A percentile compares a stretch with the other conserved stretches of the same genome.
phyloP scores from a whole-genome alignment of 352 stramenopile species.

The Phytophthora boehmeriae region DNA sequence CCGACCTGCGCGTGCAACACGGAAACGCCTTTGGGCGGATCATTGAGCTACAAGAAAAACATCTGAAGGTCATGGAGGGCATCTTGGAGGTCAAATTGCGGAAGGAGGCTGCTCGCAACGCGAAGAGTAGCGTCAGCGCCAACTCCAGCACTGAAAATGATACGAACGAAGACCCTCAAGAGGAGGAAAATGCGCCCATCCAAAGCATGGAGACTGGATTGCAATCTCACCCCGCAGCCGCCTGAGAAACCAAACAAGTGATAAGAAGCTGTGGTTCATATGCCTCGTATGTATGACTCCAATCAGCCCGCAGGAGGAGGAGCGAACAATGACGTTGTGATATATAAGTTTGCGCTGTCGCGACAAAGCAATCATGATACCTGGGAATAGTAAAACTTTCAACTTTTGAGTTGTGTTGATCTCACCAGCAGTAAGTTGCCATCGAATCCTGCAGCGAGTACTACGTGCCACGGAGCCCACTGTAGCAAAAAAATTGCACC shows the following conservation, averaged over 20 bases:
- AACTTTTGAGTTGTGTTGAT: slow-evolving; percentile 1
- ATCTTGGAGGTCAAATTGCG: slow-evolving; percentile 62
- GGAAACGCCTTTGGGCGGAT: slow-evolving; percentile 47
- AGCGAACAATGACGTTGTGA: slow-evolving; percentile 17
- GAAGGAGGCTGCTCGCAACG: slow-evolving; percentile 30
- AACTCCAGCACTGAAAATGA: slow-evolving; percentile 12
- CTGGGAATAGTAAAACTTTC: no score
- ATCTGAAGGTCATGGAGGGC: slow-evolving; percentile 66
- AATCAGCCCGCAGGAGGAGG: background rate
- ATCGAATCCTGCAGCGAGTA: no score
- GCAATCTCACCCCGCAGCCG: background rate
- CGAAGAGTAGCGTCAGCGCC: slow-evolving; percentile 17
- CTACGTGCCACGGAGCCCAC: no score
- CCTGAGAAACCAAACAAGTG: background rate
- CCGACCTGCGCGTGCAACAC: slow-evolving; percentile 59
- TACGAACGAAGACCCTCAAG: slow-evolving; percentile 4
- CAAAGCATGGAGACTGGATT: background rate
- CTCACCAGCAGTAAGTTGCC: no score
- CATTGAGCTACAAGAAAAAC: slow-evolving; percentile 70
- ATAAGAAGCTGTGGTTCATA: background rate
- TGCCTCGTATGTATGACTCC: background rate
- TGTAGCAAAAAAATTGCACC: no score
- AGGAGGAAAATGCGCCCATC: slow-evolving; percentile 1
- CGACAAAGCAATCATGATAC: background rate
- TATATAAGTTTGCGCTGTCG: slow-evolving; percentile 31